A percentile compares a stretch with the other conserved stretches of the same genome.
These are phyloP conservation scores for Aspergillus indologenus DNA, from an alignment of 495 filamentous ascomycete genomes.

Conservation along the genomic window DNA sequence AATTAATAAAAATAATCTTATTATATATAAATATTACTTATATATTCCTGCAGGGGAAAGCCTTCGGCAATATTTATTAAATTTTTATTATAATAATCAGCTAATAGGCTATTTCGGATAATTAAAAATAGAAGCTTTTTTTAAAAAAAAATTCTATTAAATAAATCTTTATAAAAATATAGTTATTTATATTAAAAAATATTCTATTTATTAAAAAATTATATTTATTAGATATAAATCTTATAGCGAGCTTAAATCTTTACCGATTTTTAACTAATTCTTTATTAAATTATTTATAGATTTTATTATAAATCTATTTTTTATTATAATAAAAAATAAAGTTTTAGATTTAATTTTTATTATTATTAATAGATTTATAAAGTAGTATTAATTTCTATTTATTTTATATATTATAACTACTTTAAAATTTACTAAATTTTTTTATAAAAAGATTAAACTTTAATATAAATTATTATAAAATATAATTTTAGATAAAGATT, in stretches of 20 bases:
- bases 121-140: not conserved
- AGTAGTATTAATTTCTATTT: constrained; percentile 10
- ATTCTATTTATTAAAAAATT: not conserved
- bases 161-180: not conserved
- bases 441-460: not conserved
- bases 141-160: not conserved
- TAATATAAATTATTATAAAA: not conserved
- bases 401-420: constrained; percentile 10
- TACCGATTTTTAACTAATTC: not conserved
- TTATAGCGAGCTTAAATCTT: not conserved
- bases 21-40: not conserved
- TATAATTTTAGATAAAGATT: not conserved
- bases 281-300: not conserved
- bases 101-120: not conserved
- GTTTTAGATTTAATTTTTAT: constrained; percentile 1
- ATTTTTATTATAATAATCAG: not conserved
- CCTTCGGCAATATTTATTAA: not conserved
- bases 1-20: not conserved
- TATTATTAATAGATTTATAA: not conserved
- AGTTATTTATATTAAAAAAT: not conserved
- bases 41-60: not conserved
- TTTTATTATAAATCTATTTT: not conserved
- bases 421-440: constrained; percentile 3
- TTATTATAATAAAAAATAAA: not conserved
- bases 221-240: not conserved